phyloP scores from a whole-genome alignment of 768 basidiomycete species.

The Calvatia gigantea region DNA sequence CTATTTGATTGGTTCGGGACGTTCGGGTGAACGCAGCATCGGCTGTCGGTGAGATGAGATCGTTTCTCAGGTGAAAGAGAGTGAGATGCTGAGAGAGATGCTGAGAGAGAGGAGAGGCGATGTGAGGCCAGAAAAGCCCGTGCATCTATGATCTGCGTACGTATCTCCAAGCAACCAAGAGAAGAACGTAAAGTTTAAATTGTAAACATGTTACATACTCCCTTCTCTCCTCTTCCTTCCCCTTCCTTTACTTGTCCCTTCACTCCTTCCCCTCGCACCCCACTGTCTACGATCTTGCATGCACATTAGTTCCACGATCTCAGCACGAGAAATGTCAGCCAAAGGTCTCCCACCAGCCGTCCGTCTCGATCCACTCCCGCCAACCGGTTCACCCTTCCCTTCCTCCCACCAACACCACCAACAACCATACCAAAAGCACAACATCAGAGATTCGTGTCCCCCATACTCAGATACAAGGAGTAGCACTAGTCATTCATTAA shows the following conservation, averaged over 20 bases:
- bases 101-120: not conserved
- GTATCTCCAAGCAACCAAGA: not conserved
- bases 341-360: conserved; percentile 7
- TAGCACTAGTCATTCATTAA: not conserved
- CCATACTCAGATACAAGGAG: not conserved
- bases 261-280: not conserved
- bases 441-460: not conserved
- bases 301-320: not conserved
- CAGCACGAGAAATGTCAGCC: not conserved
- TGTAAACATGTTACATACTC: not conserved
- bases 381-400: not conserved
- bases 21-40: too few species aligned
- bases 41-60: too few species aligned
- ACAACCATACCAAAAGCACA: not conserved
- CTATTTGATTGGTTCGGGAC: too few species aligned
- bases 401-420: not conserved
- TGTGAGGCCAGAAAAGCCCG: too few species aligned
- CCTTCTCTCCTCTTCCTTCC: not conserved
- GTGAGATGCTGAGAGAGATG: not conserved
- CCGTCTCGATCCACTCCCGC: conserved; percentile 4
- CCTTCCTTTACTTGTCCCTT: not conserved
- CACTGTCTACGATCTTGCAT: not conserved
- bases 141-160: too few species aligned
- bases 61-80: too few species aligned
- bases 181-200: not conserved